These are phyloP conservation scores for Viridothelium virens DNA, from an alignment of 495 filamentous ascomycete genomes.

Conservation along the genomic window DNA sequence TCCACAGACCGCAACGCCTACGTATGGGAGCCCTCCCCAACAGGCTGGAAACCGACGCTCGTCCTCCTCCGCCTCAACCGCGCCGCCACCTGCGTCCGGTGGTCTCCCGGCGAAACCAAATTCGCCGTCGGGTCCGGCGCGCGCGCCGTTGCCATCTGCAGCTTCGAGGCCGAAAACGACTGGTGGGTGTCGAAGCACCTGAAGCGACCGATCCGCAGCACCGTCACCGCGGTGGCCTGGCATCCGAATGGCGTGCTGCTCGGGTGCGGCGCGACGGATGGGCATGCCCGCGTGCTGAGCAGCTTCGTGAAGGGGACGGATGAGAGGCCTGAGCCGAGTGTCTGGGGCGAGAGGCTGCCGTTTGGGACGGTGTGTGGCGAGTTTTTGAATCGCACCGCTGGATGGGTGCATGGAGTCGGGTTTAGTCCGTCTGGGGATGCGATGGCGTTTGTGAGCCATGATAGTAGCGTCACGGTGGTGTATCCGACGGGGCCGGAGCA, in stretches of 20 bases:
- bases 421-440: conserved; percentile 90
- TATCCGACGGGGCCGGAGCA: conserved; percentile 91
- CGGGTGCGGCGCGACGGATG: conserved; percentile 89
- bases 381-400: conserved; percentile 87
- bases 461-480: conserved; percentile 91
- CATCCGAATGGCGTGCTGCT: conserved; percentile 95
- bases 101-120: conserved; percentile 94
- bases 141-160: conserved; percentile 92
- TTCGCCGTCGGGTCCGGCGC: conserved; percentile 96
- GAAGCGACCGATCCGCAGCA: conserved; percentile 95
- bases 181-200: conserved; percentile 99
- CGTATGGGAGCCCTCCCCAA: conserved; percentile 87
- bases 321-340: conserved; percentile 73
- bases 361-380: conserved; percentile 98
- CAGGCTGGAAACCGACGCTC: conserved; percentile 93
- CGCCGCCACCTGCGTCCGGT: conserved; percentile 92
- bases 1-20: conserved; percentile 85
- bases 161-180: conserved; percentile 97
- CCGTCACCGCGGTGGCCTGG: conserved; percentile 88
- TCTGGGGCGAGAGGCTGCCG: conserved; percentile 90
- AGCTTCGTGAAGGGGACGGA: conserved; percentile 94
- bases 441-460: conserved; percentile 85
- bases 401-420: conserved; percentile 85
- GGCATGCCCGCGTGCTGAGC: conserved; percentile 93
- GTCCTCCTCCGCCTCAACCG: conserved; percentile 96